These are phyloP conservation scores for Prunus salicina DNA, from an alignment of 306 rosid species.

Conservation along the genomic window DNA sequence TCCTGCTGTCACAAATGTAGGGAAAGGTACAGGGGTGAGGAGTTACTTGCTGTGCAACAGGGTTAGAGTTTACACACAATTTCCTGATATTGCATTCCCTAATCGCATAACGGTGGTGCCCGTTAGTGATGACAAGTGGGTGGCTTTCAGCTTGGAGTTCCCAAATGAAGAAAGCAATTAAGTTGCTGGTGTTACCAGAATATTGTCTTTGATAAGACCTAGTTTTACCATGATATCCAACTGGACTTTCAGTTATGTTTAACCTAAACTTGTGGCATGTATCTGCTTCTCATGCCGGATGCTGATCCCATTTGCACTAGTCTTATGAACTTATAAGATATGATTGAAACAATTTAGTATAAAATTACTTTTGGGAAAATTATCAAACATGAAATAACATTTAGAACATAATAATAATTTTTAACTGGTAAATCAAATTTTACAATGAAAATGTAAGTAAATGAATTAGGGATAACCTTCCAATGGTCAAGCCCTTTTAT, in stretches of 20 bases:
- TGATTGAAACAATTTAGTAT: not conserved
- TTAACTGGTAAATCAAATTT: not conserved
- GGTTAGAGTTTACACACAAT: constrained; percentile 42
- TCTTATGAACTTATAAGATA: not conserved
- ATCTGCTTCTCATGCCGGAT: not conserved
- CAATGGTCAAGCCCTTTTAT: not conserved
- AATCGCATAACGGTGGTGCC: constrained; percentile 32
- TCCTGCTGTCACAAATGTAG: constrained; percentile 20
- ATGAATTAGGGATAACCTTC: not conserved
- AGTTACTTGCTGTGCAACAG: constrained; percentile 41
- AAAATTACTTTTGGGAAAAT: too few species aligned
- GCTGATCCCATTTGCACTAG: not conserved
- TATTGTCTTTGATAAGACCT: not conserved
- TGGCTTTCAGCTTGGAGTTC: constrained; percentile 42
- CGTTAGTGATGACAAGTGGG: constrained; percentile 43
- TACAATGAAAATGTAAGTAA: not conserved
- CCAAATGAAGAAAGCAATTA: constrained; percentile 34
- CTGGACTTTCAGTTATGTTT: not conserved
- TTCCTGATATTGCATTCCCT: constrained; percentile 33
- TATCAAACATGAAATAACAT: not conserved
- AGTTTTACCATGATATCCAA: not conserved
- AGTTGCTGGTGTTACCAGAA: not conserved
- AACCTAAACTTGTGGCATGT: not conserved
- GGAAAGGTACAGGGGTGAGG: not conserved
- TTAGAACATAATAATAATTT: not conserved